Evolutionary conservation across 805 yeast genomes (phyloP), one percentile per base, ranked within the genome.

Genomic region (Torulaspora franciscae): DNA sequence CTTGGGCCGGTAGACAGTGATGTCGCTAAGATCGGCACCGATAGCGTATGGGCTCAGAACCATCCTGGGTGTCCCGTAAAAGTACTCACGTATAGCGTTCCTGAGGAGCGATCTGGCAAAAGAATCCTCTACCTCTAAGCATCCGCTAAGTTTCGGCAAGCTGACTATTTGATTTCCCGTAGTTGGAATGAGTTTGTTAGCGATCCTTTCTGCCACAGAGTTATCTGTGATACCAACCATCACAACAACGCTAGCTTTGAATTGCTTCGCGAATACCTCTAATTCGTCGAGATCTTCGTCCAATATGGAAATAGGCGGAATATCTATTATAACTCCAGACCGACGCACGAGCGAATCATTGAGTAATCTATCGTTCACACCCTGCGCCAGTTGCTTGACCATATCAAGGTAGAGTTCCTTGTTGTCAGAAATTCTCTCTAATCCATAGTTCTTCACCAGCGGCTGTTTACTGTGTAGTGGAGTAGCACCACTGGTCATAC

Each of bases 391-490:
- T 47, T 75, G 71, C 1, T 76, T 59, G 1, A 79, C 51, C 33
- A 71, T 70, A 40, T 71, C 66, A 49, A 74, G 72, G 66, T 77
- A 88, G 42, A 74, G 44, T 3, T 47, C 48, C 32, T 46, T 60
- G 61, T 88, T 88, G 9, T 79, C 81, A 1, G 65, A 53, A 9
- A 78, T 71, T 29, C 70, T 65, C 39, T 81, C 85, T 42, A 81
- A 73, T 0, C 98, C 99, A 64, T 72, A 88, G 56, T 76, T 81
- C 56, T 84, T 82, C 7, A 85, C 91, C n/a, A 84, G 62, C 0
- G 98, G 97, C 63, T 87, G 95, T 61, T 87, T 86, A n/a, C 86
- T 85, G 61, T 85, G 90, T 50, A 83, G 80, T 48, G 74, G 69
- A 1, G 90, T 80, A 1, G 86, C 79, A 34, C 95, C 93, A 8